These are phyloP conservation scores for Blastocystis sp. DNA, from an alignment of 352 stramenopile species.

Conservation along the genomic window DNA sequence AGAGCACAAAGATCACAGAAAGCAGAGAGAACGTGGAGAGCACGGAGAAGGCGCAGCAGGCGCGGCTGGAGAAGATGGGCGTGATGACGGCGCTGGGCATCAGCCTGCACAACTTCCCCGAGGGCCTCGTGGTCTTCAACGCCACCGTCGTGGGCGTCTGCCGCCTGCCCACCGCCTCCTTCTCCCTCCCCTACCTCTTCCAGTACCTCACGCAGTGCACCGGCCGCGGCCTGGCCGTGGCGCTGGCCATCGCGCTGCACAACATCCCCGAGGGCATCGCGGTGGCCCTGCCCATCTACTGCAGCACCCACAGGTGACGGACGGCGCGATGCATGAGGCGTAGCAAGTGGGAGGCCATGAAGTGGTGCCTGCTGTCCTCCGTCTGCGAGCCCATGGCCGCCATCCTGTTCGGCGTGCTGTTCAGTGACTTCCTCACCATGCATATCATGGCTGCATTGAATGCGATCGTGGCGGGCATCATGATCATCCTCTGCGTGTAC, in stretches of 20 bases:
- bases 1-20: no score
- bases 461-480: slow-evolving; percentile 61
- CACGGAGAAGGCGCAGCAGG: no score
- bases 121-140: slow-evolving; percentile 66
- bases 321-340: background rate
- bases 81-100: slow-evolving; percentile 53
- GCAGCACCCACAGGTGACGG: slow-evolving; percentile 20
- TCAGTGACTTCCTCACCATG: slow-evolving; percentile 36
- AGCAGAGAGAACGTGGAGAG: no score
- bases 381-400: slow-evolving; percentile 62
- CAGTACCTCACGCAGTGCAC: slow-evolving; percentile 56
- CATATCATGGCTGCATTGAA: slow-evolving; percentile 62
- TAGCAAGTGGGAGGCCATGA: slow-evolving; percentile 69
- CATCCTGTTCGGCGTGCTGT: slow-evolving; percentile 57
- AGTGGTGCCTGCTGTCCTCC: slow-evolving; percentile 55
- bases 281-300: slow-evolving; percentile 65
- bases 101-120: slow-evolving; percentile 60
- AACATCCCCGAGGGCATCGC: slow-evolving; percentile 68
- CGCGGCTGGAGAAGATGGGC: slow-evolving; percentile 16
- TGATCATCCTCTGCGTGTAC: slow-evolving; percentile 65
- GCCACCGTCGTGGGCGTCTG: slow-evolving; percentile 66
- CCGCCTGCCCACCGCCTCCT: background rate
- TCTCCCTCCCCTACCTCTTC: slow-evolving; percentile 24
- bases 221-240: slow-evolving; percentile 47
- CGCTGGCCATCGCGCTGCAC: slow-evolving; percentile 61